Conservation (phyloP, 2,329 filamentous ascomycete genomes). For the Aspergillus aculeatus region DNA sequence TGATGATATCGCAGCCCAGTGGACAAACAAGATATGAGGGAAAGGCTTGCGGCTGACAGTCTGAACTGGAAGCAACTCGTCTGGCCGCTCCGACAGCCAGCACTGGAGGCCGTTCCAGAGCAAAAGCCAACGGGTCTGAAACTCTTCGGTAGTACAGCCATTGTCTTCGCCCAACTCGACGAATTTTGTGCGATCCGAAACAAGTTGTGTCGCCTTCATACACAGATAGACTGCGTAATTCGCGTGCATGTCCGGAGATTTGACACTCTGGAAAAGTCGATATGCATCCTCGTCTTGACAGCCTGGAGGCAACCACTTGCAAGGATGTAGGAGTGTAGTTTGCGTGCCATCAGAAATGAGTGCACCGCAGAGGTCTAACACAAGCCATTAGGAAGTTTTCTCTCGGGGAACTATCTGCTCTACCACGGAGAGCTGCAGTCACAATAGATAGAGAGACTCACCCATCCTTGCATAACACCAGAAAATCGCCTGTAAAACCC, state of each 20-base stretch:
- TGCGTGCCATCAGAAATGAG: conserved; percentile 54
- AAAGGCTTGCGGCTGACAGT: conserved; percentile 48
- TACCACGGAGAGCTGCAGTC: background rate
- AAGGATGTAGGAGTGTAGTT: conserved; percentile 50
- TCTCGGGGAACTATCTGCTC: too few species aligned
- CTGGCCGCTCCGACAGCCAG: conserved; percentile 50
- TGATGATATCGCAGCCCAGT: conserved; percentile 57
- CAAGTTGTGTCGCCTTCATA: conserved; percentile 52
- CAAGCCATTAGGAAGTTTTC: conserved; percentile 1
- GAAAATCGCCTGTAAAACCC: conserved; percentile 55
- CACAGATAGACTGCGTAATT: conserved; percentile 61
- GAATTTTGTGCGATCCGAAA: conserved; percentile 51
- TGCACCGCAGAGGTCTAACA: conserved; percentile 53
- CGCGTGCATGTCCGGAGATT: conserved; percentile 55
- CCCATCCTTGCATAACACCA: conserved; percentile 61
- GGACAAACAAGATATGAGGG: conserved; percentile 53
- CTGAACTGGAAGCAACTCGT: conserved; percentile 49
- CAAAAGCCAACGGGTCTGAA: conserved; percentile 46
- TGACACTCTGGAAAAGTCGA: conserved; percentile 37
- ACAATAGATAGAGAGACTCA: conserved; percentile 21
- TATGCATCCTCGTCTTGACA: conserved; percentile 38
- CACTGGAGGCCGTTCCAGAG: conserved; percentile 53
- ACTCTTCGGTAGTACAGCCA: conserved; percentile 43
- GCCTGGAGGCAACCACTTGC: conserved; percentile 49
- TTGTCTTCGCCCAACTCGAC: conserved; percentile 50